Base-by-base conservation (phyloP, 495 filamentous ascomycete species). In the Penicillium dipodomyicola region DNA sequence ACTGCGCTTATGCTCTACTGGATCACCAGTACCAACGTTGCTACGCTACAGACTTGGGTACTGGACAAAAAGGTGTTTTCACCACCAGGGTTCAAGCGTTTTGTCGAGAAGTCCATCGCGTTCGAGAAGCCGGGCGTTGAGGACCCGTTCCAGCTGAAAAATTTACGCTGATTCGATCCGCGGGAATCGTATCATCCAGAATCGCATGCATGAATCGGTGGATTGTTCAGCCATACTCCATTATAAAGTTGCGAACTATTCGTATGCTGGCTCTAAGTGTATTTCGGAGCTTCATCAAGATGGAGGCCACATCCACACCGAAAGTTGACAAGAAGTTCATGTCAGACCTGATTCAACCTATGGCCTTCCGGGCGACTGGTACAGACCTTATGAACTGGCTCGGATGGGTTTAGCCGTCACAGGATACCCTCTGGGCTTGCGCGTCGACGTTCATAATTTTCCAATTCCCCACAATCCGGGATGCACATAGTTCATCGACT, bases 1-100 rank as follows among this genome's bases (percentile, higher is more conserved):
- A 74, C 73, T 27, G 87, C 85, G 1, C 70, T 92, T 39, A 76
- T 90, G 58, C 63, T 92, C 14, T 92, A 91, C 61, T 92, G 89
- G 89, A 76, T 89, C 15, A 74, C 80, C 0, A 78, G 74, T 58
- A 69, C 74, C n/a, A 77, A 72, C 59, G 47, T 71, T 29, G 75
- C 75, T 20, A 76, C 73, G 19, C 27, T 74, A 22, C 77, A 79
- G 58, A 68, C 67, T 6, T 60, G 53, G 47, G 37, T 72, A 7
- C 58, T 77, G 52, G 68, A 72, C 7, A 73, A 72, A 29, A 65
- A 64, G 48, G 65, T 79, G 68, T 73, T 72, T 52, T 54, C 60
- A 11, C 60, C 50, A 8, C 62, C 60, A 29, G 55, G 59, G 0
- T 46, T 69, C 14, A 61, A 69, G 10, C 51, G 52, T 0, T 72